A percentile compares a stretch with the other conserved stretches of the same genome.
Evolutionary conservation across 2,329 filamentous ascomycete genomes (phyloP).

Genomic region (Karstenula rhodostoma): DNA sequence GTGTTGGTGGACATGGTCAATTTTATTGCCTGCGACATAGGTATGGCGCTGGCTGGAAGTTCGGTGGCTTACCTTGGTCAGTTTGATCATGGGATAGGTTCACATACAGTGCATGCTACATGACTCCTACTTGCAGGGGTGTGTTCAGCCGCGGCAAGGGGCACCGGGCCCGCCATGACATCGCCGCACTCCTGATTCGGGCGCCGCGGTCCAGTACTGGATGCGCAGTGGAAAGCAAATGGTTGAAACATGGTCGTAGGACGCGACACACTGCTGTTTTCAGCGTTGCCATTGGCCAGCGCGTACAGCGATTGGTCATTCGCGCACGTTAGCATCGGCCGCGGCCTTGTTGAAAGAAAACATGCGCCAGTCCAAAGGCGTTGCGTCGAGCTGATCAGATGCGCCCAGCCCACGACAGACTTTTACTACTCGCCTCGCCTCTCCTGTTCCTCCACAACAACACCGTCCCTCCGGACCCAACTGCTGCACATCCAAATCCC

Average conservation of each 20-base stretch:
- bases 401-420: slow-evolving; percentile 17
- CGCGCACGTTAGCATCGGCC: slow-evolving; percentile 9
- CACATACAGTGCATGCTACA: no score
- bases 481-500: slow-evolving; percentile 11
- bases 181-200: not conserved
- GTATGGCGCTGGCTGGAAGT: no score
- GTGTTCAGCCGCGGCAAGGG: not conserved
- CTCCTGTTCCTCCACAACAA: slow-evolving; percentile 26
- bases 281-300: not conserved
- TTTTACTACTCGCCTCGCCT: slow-evolving; percentile 23
- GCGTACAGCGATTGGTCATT: not conserved
- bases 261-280: not conserved
- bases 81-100: no score
- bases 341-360: slow-evolving; percentile 9
- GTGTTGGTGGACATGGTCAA: no score
- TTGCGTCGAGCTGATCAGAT: slow-evolving; percentile 16
- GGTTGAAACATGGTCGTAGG: not conserved
- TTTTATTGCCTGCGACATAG: no score
- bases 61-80: no score
- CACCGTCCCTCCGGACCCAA: slow-evolving; percentile 37
- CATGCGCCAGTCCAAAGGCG: not conserved
- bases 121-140: slow-evolving; percentile 2
- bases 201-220: not conserved
- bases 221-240: not conserved
- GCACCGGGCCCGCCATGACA: slow-evolving; percentile 6